phyloP scores from a whole-genome alignment of 1,284 basidiomycete species.

The Entoloma clypeatum region DNA sequence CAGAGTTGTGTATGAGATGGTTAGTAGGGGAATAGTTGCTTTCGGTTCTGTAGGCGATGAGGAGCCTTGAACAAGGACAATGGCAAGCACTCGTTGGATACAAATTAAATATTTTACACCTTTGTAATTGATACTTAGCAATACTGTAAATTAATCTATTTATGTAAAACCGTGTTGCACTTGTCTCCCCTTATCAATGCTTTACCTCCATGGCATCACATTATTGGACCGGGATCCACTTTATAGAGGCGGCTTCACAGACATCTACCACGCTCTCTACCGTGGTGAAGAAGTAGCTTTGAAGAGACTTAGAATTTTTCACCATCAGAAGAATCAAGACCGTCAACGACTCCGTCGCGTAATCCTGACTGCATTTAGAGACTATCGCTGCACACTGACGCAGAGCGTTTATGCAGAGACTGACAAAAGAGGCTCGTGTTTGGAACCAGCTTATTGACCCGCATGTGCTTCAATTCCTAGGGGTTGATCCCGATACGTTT shows the following conservation, averaged over 20 bases:
- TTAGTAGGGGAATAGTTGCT: no score
- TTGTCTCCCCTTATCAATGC: no score
- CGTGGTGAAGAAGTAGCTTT: constrained; percentile 21
- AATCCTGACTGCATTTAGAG: neutral
- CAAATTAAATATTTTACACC: no score
- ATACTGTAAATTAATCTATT: no score
- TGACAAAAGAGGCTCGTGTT: constrained; percentile 20
- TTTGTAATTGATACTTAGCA: no score
- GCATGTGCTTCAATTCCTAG: constrained; percentile 22
- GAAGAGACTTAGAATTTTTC: constrained; percentile 22
- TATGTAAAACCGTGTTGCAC: no score
- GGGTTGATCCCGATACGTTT: constrained; percentile 22
- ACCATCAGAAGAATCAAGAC: constrained; percentile 15
- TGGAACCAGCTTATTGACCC: constrained; percentile 24
- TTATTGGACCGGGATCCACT: constrained; percentile 17
- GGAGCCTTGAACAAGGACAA: no score
- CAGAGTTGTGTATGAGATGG: no score
- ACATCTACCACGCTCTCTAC: constrained; percentile 22
- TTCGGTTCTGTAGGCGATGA: no score
- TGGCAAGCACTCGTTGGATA: no score
- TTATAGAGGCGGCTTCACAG: constrained; percentile 21
- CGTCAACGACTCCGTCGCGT: constrained; percentile 14
- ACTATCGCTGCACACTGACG: neutral
- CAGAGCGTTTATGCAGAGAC: constrained; percentile 10
- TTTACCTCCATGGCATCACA: constrained; percentile 14